Conservation (phyloP, 805 yeast species). For the Saccharomycopsis amapae region DNA sequence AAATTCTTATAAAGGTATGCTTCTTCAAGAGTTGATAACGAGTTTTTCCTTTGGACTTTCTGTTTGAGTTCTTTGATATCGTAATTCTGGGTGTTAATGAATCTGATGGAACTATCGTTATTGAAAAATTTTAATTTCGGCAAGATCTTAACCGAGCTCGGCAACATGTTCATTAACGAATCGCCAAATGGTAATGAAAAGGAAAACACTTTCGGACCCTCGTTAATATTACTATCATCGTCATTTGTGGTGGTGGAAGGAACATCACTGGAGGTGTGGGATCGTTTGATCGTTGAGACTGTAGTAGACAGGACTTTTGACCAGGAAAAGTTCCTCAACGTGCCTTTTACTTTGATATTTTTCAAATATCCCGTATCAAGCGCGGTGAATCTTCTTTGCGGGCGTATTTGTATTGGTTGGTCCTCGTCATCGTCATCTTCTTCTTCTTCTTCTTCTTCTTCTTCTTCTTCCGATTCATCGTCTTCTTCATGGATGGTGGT, state of each 20-base stretch:
- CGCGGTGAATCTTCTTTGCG: neutral
- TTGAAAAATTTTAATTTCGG: conserved; percentile 19
- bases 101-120: conserved; percentile 13
- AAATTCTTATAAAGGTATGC: conserved; percentile 45
- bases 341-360: neutral
- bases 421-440: conserved; percentile 4
- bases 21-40: conserved; percentile 58
- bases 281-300: too few relatives aligned
- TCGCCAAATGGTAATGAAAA: conserved; percentile 57
- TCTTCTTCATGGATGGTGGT: conserved; percentile 33
- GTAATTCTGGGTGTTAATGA: conserved; percentile 25
- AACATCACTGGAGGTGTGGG: too few relatives aligned
- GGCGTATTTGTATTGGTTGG: neutral
- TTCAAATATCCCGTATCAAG: neutral
- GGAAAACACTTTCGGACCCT: conserved; percentile 38
- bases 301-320: neutral
- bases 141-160: conserved; percentile 24
- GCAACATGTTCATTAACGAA: conserved; percentile 30
- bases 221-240: neutral
- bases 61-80: conserved; percentile 32
- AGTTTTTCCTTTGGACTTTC: conserved; percentile 45
- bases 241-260: too few relatives aligned
- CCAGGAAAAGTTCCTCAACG: conserved; percentile 5
- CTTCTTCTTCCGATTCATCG: neutral
- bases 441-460: neutral